Evolutionary conservation across 768 basidiomycete genomes (phyloP).

Genomic region (Guyanaporus albipodus): DNA sequence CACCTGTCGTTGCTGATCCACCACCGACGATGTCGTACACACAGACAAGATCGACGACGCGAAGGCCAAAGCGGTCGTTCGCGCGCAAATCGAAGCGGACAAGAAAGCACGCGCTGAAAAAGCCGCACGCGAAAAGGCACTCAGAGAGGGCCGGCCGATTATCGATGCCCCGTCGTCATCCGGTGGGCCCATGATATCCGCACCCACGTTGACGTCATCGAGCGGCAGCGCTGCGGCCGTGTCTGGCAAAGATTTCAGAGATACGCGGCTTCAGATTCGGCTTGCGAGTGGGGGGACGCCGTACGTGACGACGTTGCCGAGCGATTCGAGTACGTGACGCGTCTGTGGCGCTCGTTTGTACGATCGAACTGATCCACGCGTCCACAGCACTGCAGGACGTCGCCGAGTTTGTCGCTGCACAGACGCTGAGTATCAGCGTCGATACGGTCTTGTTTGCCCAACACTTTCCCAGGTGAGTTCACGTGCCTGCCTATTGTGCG

Average conservation of each 20-base stretch:
- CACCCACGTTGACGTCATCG: slow-evolving; percentile 33
- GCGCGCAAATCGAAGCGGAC: slow-evolving; percentile 93
- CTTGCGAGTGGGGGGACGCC: slow-evolving; percentile 75
- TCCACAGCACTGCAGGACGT: slow-evolving; percentile 72
- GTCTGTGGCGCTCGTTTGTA: too few species aligned
- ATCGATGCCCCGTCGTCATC: slow-evolving; percentile 35
- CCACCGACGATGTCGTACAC: not conserved
- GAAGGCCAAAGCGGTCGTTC: slow-evolving; percentile 79
- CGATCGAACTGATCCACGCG: not conserved
- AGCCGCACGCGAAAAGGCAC: slow-evolving; percentile 84
- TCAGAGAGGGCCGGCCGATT: slow-evolving; percentile 70
- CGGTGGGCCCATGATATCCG: slow-evolving; percentile 22
- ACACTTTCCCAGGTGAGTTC: slow-evolving; percentile 76
- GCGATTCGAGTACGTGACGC: slow-evolving; percentile 62
- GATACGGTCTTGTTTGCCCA: slow-evolving; percentile 76
- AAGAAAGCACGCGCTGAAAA: slow-evolving; percentile 87
- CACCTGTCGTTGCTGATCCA: not conserved
- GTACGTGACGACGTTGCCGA: slow-evolving; percentile 74
- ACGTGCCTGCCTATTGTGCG: too few species aligned
- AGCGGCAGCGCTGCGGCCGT: slow-evolving; percentile 35
- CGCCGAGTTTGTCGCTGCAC: slow-evolving; percentile 81
- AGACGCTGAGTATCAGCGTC: slow-evolving; percentile 63
- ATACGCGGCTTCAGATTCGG: slow-evolving; percentile 88
- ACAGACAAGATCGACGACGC: slow-evolving; percentile 89
- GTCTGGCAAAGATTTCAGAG: slow-evolving; percentile 73